Evolutionary conservation across 108 stramenopile species (phyloP).

Genomic region (Craspedostauros australis): DNA sequence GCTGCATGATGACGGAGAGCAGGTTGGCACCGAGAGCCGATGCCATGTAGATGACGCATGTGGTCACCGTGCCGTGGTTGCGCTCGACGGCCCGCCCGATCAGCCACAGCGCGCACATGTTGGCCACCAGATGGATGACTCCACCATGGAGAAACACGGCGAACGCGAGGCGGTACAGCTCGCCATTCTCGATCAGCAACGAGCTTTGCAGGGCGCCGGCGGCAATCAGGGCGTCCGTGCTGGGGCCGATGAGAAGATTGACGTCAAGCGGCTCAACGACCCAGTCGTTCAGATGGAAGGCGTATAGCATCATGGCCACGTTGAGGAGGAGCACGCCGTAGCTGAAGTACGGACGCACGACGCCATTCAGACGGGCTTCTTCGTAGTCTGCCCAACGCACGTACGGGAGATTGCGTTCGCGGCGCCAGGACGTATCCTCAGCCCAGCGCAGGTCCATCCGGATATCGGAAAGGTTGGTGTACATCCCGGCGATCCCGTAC

Average conservation of each 20-base stretch:
- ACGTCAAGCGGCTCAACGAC: slow-evolving; percentile 39
- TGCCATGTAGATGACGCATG: slow-evolving; percentile 56
- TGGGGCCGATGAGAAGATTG: slow-evolving; percentile 86
- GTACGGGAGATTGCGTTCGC: slow-evolving; percentile 59
- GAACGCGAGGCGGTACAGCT: slow-evolving; percentile 78
- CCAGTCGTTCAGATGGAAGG: slow-evolving; percentile 59
- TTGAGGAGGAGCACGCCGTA: slow-evolving; percentile 21
- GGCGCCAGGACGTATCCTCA: slow-evolving; percentile 78
- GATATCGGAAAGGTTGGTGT: slow-evolving; percentile 46
- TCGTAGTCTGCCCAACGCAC: slow-evolving; percentile 74
- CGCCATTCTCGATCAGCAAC: slow-evolving; percentile 68
- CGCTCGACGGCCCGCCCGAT: slow-evolving; percentile 76
- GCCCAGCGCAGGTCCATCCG: slow-evolving; percentile 83
- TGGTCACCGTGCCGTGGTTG: slow-evolving; percentile 61
- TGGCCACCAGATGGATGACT: slow-evolving; percentile 79
- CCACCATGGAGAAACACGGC: slow-evolving; percentile 92
- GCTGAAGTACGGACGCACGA: slow-evolving; percentile 12
- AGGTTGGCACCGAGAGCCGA: slow-evolving; percentile 78
- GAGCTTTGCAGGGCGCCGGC: slow-evolving; percentile 78
- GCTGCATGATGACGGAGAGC: slow-evolving; percentile 73
- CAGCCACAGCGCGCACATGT: slow-evolving; percentile 67
- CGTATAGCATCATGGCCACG: slow-evolving; percentile 36
- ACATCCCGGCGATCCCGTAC: slow-evolving; percentile 58
- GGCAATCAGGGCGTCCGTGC: slow-evolving; percentile 59
- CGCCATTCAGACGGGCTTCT: slow-evolving; percentile 29